Evolutionary conservation across 495 filamentous ascomycete genomes (phyloP), one percentile per base, ranked within the genome.

Genomic region (Cudoniella acicularis): DNA sequence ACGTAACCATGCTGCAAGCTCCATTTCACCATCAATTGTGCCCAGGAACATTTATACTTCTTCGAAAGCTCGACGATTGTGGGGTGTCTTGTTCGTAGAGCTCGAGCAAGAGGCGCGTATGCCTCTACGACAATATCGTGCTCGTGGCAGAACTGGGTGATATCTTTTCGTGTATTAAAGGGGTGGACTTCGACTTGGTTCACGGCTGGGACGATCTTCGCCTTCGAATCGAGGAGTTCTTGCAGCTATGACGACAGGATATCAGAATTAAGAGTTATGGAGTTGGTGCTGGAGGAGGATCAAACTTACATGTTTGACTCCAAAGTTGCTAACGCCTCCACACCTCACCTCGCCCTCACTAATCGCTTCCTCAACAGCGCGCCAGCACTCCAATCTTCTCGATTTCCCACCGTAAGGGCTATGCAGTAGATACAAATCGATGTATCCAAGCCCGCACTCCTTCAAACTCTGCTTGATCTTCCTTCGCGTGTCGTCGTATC

Each of bases 121-220:
- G 91, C 92, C 74, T 96, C 79, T 16, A 94, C 74, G 18, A 90
- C 73, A 4, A 93, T 79, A 23, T 84, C 82, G 25, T 86, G 76
- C 64, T 83, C 72, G 50, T 75, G 64, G 64, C 87, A 86, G 87
- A 92, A 96, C 43, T 83, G 77, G 17, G 83, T 83, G 24, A 98
- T 87, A 60, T 91, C 88, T 8, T 77, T 76, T 13, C 90, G 79
- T 2, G 84, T 78, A 24, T 88, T 85, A 88, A 90, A 96, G 2
- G 91, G 92, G 66, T 98, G 92, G 25, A 96, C 77, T 74, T 97
- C 92, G 67, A 91, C 88, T 70, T 96, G 92, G 23, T 89, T 88
- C 25, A 90, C 78, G 0, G 75, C 76, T 0, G 86, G 84, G 9
- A 67, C 49, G 20, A 86, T 69, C 11, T 68, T 69, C 17, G 79